Conservation (phyloP, 805 yeast genomes). For the Scheffersomyces stipitis region DNA sequence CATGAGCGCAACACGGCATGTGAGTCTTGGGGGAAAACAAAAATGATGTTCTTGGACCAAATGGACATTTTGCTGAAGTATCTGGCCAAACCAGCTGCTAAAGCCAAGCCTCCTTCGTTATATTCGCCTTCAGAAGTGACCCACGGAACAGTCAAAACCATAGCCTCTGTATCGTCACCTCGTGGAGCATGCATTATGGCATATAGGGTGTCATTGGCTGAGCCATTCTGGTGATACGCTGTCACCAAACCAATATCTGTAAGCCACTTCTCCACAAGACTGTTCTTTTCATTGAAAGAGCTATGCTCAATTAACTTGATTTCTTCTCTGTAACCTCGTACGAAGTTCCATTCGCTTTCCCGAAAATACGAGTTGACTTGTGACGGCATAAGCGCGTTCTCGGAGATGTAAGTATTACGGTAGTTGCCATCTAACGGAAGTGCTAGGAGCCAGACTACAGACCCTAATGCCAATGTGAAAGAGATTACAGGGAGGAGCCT, state of each 20-base stretch:
- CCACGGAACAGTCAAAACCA: constrained; percentile 92
- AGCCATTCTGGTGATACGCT: constrained; percentile 33
- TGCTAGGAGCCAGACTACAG: constrained; percentile 47
- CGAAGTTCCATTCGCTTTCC: constrained; percentile 91
- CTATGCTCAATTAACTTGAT: constrained; percentile 37
- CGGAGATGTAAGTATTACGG: constrained; percentile 83
- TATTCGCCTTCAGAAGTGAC: constrained; percentile 57
- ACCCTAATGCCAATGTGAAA: constrained; percentile 31
- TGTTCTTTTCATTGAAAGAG: constrained; percentile 40
- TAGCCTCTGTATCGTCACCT: constrained; percentile 95
- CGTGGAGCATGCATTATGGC: constrained; percentile 89
- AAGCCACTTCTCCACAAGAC: constrained; percentile 56
- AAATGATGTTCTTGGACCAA: constrained; percentile 92
- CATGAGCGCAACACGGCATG: constrained; percentile 71
- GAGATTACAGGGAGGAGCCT: constrained; percentile 34
- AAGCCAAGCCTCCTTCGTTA: constrained; percentile 80
- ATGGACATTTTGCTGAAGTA: constrained; percentile 84
- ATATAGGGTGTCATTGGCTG: constrained; percentile 56
- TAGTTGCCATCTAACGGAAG: constrained; percentile 82
- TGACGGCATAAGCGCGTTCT: constrained; percentile 95
- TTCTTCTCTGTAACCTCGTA: constrained; percentile 79
- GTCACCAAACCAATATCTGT: constrained; percentile 72
- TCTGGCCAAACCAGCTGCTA: constrained; percentile 70
- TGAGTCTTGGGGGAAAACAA: constrained; percentile 78
- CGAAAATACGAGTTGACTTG: constrained; percentile 91